Percentiles rank a stretch among this genome's conserved stretches.
Conservation (phyloP, 208 protist genomes). For the Wallacemonas sp. region DNA sequence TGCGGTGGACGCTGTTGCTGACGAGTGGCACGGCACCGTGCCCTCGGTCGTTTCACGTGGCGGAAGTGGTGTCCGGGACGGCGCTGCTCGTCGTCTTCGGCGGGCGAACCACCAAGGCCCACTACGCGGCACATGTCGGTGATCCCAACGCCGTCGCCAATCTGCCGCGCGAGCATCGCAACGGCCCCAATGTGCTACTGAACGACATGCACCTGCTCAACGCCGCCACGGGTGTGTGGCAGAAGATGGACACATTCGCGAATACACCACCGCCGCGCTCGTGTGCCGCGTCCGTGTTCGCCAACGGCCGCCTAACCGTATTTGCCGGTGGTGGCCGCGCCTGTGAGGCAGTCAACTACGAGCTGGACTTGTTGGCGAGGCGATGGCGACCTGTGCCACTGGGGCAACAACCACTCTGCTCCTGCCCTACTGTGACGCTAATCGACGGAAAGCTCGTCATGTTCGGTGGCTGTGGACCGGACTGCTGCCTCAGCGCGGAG, state of each 20-base stretch:
- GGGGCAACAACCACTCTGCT: constrained; percentile 32
- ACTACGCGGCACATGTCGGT: not conserved
- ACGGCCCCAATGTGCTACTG: constrained; percentile 19
- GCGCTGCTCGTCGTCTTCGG: constrained; percentile 53
- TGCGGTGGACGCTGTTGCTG: constrained; percentile 33
- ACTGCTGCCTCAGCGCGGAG: constrained; percentile 15
- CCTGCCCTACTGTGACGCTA: constrained; percentile 41
- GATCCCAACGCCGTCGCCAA: not conserved
- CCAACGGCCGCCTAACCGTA: constrained; percentile 35
- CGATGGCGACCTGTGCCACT: constrained; percentile 24
- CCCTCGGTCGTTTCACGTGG: constrained; percentile 45
- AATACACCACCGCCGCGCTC: constrained; percentile 35
- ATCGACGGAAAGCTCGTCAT: constrained; percentile 34
- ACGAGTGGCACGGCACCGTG: constrained; percentile 30
- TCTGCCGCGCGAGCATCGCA: not conserved
- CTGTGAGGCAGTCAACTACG: constrained; percentile 26
- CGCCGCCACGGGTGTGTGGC: constrained; percentile 46
- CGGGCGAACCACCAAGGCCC: constrained; percentile 24
- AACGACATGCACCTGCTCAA: constrained; percentile 50
- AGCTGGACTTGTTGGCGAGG: constrained; percentile 27
- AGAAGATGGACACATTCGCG: constrained; percentile 14
- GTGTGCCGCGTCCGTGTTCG: constrained; percentile 38
- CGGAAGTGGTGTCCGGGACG: constrained; percentile 37
- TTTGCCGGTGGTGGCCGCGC: constrained; percentile 36
- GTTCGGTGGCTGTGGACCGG: constrained; percentile 37